Conservation (phyloP, 2,329 filamentous ascomycete genomes). For the Macrophomina phaseolina region DNA sequence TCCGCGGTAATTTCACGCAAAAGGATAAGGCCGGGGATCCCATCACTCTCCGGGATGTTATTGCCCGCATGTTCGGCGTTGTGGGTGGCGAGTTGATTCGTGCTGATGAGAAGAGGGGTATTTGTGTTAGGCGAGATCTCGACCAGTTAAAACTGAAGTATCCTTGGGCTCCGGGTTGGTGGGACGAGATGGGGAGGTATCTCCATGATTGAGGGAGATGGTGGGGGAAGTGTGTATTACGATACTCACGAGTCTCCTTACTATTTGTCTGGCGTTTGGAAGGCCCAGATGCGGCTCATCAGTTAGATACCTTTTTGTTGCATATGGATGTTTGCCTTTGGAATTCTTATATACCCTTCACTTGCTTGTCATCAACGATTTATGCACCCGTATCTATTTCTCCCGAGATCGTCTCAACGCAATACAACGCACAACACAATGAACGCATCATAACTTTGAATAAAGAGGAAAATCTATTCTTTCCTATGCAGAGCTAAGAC, state of each 20-base stretch:
- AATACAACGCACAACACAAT: too few species aligned
- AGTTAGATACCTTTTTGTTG: background rate
- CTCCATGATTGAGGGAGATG: background rate
- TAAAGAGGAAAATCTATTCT: too few species aligned
- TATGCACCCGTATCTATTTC: too few species aligned
- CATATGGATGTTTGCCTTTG: background rate
- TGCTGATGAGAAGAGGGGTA: slow-evolving; percentile 18
- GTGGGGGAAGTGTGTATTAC: background rate
- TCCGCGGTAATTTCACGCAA: slow-evolving; percentile 3
- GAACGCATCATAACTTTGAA: too few species aligned
- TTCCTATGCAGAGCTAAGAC: too few species aligned
- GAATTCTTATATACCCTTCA: too few species aligned
- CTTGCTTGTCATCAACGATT: too few species aligned
- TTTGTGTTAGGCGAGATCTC: slow-evolving; percentile 1
- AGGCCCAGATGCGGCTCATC: background rate
- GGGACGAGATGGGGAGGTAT: slow-evolving; percentile 6
- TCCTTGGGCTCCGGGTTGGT: slow-evolving; percentile 15
- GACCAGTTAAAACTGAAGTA: slow-evolving; percentile 17
- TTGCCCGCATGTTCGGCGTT: slow-evolving; percentile 8
- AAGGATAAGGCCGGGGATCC: slow-evolving; percentile 15
- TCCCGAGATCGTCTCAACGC: too few species aligned
- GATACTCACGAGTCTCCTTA: background rate
- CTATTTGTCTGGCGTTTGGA: background rate
- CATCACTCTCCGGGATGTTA: slow-evolving; percentile 9
- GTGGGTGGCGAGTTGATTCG: slow-evolving; percentile 11